Percentiles rank a stretch among this genome's conserved stretches.
Conservation (phyloP, 176 grass and related monocot species). For the Hyparrhenia diplandra region DNA sequence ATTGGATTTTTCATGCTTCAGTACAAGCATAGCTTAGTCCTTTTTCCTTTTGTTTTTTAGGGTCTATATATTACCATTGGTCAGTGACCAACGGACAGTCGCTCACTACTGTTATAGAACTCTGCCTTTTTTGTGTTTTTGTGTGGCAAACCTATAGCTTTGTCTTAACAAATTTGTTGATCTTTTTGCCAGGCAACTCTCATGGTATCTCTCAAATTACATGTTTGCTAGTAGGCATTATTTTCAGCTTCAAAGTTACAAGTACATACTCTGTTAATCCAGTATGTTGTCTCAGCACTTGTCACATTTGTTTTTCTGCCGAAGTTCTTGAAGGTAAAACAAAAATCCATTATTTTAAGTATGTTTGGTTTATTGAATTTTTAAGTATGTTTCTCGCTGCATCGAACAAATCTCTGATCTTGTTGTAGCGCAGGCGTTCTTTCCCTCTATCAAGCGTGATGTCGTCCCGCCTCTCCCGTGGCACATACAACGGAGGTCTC, state of each 20-base stretch:
- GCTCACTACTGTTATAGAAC: neutral
- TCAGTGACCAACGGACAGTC: no score
- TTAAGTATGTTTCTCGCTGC: neutral
- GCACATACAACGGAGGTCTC: constrained; percentile 84
- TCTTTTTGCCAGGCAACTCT: constrained; percentile 75
- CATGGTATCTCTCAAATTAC: constrained; percentile 76
- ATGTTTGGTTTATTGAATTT: no score
- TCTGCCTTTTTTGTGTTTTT: neutral
- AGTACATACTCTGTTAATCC: constrained; percentile 52
- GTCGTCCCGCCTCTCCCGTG: constrained; percentile 84
- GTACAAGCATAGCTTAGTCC: neutral
- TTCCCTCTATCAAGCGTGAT: constrained; percentile 90
- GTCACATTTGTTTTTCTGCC: constrained; percentile 83
- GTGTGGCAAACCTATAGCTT: neutral
- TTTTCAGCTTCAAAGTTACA: constrained; percentile 82
- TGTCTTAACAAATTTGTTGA: neutral
- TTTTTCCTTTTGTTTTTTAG: no score
- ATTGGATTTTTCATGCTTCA: constrained; percentile 6
- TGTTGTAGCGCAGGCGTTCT: constrained; percentile 58
- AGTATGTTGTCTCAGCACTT: constrained; percentile 75
- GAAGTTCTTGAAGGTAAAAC: constrained; percentile 98
- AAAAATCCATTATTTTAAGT: neutral
- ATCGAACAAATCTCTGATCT: neutral
- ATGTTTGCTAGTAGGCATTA: constrained; percentile 64
- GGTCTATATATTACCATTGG: no score